Evolutionary conservation across 106 monocot genomes (phyloP), one percentile per base, ranked within the genome.

Genomic region (Posidonia australis): DNA sequence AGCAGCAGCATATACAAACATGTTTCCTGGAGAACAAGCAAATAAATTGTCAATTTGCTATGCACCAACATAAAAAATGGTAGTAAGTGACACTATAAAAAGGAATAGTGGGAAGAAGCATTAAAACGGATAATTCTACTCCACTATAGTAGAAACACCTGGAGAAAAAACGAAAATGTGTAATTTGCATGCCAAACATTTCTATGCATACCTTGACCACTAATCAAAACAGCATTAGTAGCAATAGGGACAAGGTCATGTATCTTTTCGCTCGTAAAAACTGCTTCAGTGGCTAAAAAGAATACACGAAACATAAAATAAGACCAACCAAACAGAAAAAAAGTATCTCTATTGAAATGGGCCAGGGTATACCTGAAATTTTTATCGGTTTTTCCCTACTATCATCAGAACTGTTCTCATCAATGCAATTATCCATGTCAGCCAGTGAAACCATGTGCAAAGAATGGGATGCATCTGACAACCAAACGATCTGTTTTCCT

Each of bases 231-330:
- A 62, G 82, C 60, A 80, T 67, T 80, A 25, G 70, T 65, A 65
- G 82, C 73, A 49, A 84, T 64, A 66, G 87, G 68, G 6, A 82
- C 74, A 66, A 92, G 74, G 59, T 87, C 82, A 63, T 77, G 77
- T 67, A 92, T 72, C 70, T 76, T 88, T 78, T 80, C 92, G 32
- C 79, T 80, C 3, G 75, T 73, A 74, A 92, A 92, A 25, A 88
- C 80, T 57, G 82, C 76, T 78, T 74, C 80, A 54, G 63, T 69
- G 68, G 73, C 92, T 92, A 67, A 25, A 76, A 70, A 60, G 13
- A 60, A 31, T 18, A 13, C n/a, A 60, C 29, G 31, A 29, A 31
- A 31, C 54, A 55, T 10, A 23, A 21, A 14, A 21, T 25, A 36
- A 36, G 36, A 36, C 36, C 7, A 7, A 36, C 36, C 36, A 36